A percentile compares a stretch with the other conserved stretches of the same genome.
phyloP scores from a whole-genome alignment of 352 stramenopile genomes.

The Phytophthora litchii region DNA sequence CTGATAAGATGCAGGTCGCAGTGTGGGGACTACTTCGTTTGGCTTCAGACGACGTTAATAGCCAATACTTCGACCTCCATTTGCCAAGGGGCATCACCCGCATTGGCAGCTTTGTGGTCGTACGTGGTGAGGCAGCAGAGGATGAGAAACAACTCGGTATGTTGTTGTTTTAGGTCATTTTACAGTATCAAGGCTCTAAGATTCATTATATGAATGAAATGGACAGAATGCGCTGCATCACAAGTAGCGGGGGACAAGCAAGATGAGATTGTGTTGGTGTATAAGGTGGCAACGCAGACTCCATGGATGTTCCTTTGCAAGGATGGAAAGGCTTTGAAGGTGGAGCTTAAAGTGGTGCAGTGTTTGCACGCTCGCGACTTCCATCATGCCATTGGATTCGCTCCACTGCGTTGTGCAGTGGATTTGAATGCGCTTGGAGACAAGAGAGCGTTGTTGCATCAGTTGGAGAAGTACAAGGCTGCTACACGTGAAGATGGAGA shows the following conservation, averaged over 20 bases:
- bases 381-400: slow-evolving; percentile 32
- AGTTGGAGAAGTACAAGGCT: slow-evolving; percentile 39
- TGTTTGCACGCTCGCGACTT: slow-evolving; percentile 63
- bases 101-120: slow-evolving; percentile 32
- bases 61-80: slow-evolving; percentile 20
- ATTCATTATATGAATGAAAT: not conserved
- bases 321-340: not conserved
- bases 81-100: slow-evolving; percentile 34
- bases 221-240: slow-evolving; percentile 17
- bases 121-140: slow-evolving; percentile 18
- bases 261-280: slow-evolving; percentile 30
- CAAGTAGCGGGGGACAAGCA: slow-evolving; percentile 1
- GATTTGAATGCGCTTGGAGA: slow-evolving; percentile 33
- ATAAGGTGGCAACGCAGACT: slow-evolving; percentile 15
- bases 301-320: slow-evolving; percentile 28
- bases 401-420: slow-evolving; percentile 48
- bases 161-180: not conserved
- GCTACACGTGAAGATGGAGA: slow-evolving; percentile 24
- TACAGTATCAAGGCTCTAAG: slow-evolving; percentile 1
- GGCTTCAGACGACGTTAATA: slow-evolving; percentile 10
- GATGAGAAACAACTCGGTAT: slow-evolving; percentile 23
- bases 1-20: slow-evolving; percentile 20
- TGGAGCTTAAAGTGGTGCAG: slow-evolving; percentile 41
- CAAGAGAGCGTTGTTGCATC: slow-evolving; percentile 16
- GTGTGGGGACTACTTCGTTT: slow-evolving; percentile 35